Base-by-base conservation (phyloP, 495 filamentous ascomycete genomes). In the Trichoderma asperelloides region DNA sequence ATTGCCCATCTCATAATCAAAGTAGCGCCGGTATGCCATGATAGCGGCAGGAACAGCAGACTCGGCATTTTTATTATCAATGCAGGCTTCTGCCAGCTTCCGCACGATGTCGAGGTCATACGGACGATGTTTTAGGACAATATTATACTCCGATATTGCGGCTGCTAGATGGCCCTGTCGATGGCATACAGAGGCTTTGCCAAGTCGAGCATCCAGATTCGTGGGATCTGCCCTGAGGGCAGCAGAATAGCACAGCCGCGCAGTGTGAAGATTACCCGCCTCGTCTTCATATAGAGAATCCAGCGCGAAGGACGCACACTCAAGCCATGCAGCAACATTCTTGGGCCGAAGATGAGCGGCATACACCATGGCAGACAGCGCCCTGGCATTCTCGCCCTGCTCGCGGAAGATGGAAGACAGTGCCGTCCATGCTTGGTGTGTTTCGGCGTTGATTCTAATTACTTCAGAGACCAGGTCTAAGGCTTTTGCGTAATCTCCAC, bases 401-500 rank as follows among this genome's bases (percentile, higher is more conserved):
- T 88, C 86, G 47, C 87, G 74, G 71, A 89, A 87, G 62, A 93
- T 87, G 39, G 91, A 85, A 0, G 90, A 88, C 13, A 95, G 74
- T 37, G 94, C 75, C 23, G 84, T 86, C 84, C 94, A 92, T 33
- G 92, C 89, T 25, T 85, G 81, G 69, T 89, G 89, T 66, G 92
- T 91, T 74, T 96, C 93, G 16, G 90, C 89, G 72, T 96, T 96
- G 70, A 88, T 82, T 67, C 90, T 85, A 65, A 96, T 87, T 13
- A 92, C 89, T 71, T 87, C 85, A 62, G 82, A 78, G 13, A 89
- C 84, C 57, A 85, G 79, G 2, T 86, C 78, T 39, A 86, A 80
- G 13, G 91, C 89, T 43, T 81, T 78, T 33, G 87, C 85, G 72
- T 88, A 87, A 57, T 89, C 81, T 13, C 82, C 81, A 65, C 85